Evolutionary conservation across 768 basidiomycete species (phyloP).

Genomic region (Mycena haematopus): DNA sequence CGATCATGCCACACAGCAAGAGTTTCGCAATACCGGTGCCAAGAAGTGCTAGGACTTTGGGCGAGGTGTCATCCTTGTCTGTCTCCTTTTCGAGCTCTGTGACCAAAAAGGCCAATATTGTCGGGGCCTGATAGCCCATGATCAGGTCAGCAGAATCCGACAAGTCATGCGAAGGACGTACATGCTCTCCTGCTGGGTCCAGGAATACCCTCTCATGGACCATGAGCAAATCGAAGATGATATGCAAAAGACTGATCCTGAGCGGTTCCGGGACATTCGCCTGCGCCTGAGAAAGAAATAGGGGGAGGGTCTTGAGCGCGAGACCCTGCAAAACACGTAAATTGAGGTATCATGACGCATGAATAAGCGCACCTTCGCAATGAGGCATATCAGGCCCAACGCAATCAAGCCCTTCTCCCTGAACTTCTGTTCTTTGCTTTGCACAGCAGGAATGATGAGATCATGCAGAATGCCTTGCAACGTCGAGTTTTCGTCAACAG

Average conservation of each 20-base stretch:
- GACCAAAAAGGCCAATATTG: slow-evolving; percentile 64
- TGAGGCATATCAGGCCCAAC: slow-evolving; percentile 77
- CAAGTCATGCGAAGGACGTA: slow-evolving; percentile 17
- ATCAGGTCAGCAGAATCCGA: not conserved
- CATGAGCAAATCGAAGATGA: slow-evolving; percentile 88
- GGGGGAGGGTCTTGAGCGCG: slow-evolving; percentile 6
- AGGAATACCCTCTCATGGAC: slow-evolving; percentile 74
- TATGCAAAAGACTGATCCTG: slow-evolving; percentile 74
- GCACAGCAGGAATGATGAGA: slow-evolving; percentile 86
- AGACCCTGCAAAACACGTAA: slow-evolving; percentile 1
- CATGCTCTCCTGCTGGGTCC: slow-evolving; percentile 39
- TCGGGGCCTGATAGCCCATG: slow-evolving; percentile 28
- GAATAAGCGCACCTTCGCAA: slow-evolving; percentile 58
- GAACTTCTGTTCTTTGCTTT: slow-evolving; percentile 71
- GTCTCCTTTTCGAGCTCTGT: slow-evolving; percentile 58
- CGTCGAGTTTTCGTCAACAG: slow-evolving; percentile 73
- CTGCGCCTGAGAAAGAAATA: slow-evolving; percentile 17
- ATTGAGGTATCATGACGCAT: slow-evolving; percentile 44
- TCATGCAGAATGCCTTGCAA: slow-evolving; percentile 77
- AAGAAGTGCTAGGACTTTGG: slow-evolving; percentile 69
- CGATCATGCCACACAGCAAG: slow-evolving; percentile 75
- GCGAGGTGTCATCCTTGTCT: slow-evolving; percentile 38
- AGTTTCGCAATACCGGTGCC: slow-evolving; percentile 89
- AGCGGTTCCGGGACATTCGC: slow-evolving; percentile 63
- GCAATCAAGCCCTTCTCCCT: slow-evolving; percentile 72